Evolutionary conservation across 768 basidiomycete genomes (phyloP), one percentile per base, ranked within the genome.

Genomic region (Obba rivulosa): DNA sequence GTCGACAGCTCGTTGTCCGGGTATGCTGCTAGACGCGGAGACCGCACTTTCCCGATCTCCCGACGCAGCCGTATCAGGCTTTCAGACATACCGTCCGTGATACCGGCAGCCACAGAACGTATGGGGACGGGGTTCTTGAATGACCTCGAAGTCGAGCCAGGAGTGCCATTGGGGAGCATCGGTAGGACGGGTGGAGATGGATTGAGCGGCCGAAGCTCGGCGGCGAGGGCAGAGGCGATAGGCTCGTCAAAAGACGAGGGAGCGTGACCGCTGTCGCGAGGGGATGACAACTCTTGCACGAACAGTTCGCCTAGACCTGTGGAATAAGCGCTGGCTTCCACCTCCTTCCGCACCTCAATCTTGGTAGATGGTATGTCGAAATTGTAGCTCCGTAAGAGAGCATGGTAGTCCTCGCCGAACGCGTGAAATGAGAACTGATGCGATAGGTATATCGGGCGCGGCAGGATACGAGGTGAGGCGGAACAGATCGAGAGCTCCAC

Each of bases 381-480:
- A 46, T 79, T 77, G 52, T 78, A 79, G 3, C 75, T 73, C 28
- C 81, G 79, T 34, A 85, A 77, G n/a, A 87, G 77, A 0, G 87
- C 84, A 48, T 90, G 83, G 59, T 91, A 89, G 56, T 92, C 83
- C 53, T 85, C 80, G 11, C 80, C 80, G 0, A 92, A 74, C 2
- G 80, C 75, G 56, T 79, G 76, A 71, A 95, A 95, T 10, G 82
- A 73, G 62, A 95, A 90, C 51, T 94, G 90, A 55, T 91, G 87
- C 0, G 83, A 80, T 16, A 90, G 80, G 64, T 95, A 95, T 24
- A 96, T 74, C 0, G 87, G 74, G 0, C 82, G 76, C 2, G 91
- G 87, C 0, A 88, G 74, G 31, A 89, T 70, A 2, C 65, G 70
- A 0, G 74, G 69, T 1, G 81, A 79, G 3, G 67, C 71, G 1